Base-by-base conservation (phyloP, 108 stramenopile species). In the Aurantiochytrium sp. region DNA sequence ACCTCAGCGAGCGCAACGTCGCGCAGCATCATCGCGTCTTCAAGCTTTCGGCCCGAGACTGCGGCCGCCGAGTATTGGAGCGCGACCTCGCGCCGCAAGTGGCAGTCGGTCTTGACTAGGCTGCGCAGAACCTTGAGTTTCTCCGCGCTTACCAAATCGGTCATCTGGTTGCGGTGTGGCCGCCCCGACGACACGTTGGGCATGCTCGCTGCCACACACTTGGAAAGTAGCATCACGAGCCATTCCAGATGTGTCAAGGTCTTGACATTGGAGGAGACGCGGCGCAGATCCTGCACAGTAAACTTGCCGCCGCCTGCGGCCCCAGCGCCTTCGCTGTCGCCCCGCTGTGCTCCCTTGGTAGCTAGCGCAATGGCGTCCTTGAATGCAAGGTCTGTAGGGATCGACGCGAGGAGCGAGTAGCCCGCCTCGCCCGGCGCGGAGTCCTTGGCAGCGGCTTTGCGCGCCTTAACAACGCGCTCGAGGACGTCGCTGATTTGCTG, bases 11-110 rank as follows among this genome's bases (percentile, higher is more conserved):
- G 73, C 0, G 42, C 73, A 6, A 48, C 45, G 12, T 81, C 73
- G n/a, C 73, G 73, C 12, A 81, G 45, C 39, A 41, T 81, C 17
- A 48, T 65, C 0, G 24, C 2, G 2, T 65, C 73, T 42, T 48
- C 24, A 24, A 24, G 12, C 12, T 37, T 48, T 12, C 45, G 42
- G 42, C 24, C 39, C 42, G 39, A 12, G 1, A 19, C 42, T 19
- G n/a, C 6, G 6, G n/a, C 27, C 42, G 21, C 15, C 17, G 45
- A 6, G 45, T 48, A 48, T 24, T 48, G 19, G 42, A 81, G 42
- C 73, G 73, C 73, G 8, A 81, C 42, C 24, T 81, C 73, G 73
- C 45, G 73, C n/a, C 73, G 39, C 12, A 81, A 12, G 39, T 81
- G 42, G 73, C 73, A 27, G 42, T 41, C 73, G 10, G 45, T 48